Conservation (phyloP, 495 filamentous ascomycete genomes). For the Aspergillus funiculosus region DNA sequence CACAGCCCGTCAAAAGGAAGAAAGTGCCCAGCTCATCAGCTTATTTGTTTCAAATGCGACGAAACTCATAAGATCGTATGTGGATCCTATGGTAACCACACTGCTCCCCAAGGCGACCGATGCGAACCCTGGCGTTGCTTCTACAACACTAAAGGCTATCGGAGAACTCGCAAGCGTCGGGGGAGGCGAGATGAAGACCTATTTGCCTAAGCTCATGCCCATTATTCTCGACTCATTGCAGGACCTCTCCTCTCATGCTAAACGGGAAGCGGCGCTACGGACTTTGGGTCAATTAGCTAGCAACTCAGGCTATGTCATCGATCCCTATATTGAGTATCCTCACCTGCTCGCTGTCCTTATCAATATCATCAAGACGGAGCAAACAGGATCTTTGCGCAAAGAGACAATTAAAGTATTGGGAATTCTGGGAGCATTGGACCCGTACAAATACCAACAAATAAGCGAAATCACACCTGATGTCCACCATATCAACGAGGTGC, state of each 20-base stretch:
- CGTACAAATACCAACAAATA: slow-evolving; percentile 82
- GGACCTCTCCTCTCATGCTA: slow-evolving; percentile 80
- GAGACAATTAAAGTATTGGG: slow-evolving; percentile 96
- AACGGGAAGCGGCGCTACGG: slow-evolving; percentile 84
- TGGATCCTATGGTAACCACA: slow-evolving; percentile 87
- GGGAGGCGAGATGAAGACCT: slow-evolving; percentile 80
- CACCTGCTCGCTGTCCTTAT: slow-evolving; percentile 87
- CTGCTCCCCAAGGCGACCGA: slow-evolving; percentile 85
- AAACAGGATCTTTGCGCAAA: slow-evolving; percentile 73
- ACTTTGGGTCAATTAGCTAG: slow-evolving; percentile 89
- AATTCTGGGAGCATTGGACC: slow-evolving; percentile 91
- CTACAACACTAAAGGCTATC: slow-evolving; percentile 86
- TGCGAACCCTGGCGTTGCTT: slow-evolving; percentile 75
- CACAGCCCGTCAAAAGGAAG: slow-evolving; percentile 86
- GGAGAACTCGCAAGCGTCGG: slow-evolving; percentile 91
- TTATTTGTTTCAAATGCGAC: slow-evolving; percentile 87
- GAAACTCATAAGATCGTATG: slow-evolving; percentile 86
- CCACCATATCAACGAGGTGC: slow-evolving; percentile 49
- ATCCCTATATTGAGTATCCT: slow-evolving; percentile 91
- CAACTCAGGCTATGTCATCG: slow-evolving; percentile 95
- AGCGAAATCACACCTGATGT: slow-evolving; percentile 44
- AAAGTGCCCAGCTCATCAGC: slow-evolving; percentile 88
- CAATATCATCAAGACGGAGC: slow-evolving; percentile 86
- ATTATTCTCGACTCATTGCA: slow-evolving; percentile 89
- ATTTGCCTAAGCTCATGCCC: slow-evolving; percentile 85